Evolutionary conservation across 2,329 filamentous ascomycete genomes (phyloP).

Genomic region (Exophiala sp.): DNA sequence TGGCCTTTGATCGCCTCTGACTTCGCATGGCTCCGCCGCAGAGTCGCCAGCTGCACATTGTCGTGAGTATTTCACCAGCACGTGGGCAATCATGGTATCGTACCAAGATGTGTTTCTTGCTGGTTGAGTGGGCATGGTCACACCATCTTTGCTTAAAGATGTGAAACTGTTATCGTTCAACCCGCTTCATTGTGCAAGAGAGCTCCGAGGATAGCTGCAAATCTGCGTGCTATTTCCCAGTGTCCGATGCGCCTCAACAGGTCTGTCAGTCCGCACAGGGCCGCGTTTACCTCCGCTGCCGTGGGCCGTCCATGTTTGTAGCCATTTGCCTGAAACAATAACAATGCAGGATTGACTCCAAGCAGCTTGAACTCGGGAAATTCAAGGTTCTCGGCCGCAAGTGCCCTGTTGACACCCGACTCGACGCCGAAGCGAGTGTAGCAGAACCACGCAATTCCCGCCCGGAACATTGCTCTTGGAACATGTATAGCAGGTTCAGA

Average conservation of each 20-base stretch:
- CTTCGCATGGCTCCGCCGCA: no score
- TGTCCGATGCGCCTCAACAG: constrained; percentile 29
- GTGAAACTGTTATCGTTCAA: background rate
- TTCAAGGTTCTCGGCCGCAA: constrained; percentile 19
- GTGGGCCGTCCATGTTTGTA: constrained; percentile 23
- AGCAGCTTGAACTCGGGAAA: constrained; percentile 31
- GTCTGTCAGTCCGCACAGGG: constrained; percentile 29
- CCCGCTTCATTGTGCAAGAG: constrained; percentile 20
- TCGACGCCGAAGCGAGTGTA: constrained; percentile 25
- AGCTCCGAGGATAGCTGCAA: constrained; percentile 28
- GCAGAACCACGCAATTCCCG: constrained; percentile 28
- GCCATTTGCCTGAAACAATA: constrained; percentile 23
- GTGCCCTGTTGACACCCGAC: constrained; percentile 5
- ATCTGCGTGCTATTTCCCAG: constrained; percentile 31
- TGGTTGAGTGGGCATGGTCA: no score
- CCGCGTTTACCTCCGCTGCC: constrained; percentile 28
- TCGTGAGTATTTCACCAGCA: no score
- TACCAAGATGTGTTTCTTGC: no score
- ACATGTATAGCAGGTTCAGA: constrained; percentile 30
- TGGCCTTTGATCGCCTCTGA: no score
- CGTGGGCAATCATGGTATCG: no score
- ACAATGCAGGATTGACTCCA: constrained; percentile 22
- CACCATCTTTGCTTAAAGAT: no score
- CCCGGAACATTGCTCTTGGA: constrained; percentile 27
- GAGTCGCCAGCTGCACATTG: no score